phyloP scores from a whole-genome alignment of 163 green algal species.

The Coccomyxa subellipsoidea region DNA sequence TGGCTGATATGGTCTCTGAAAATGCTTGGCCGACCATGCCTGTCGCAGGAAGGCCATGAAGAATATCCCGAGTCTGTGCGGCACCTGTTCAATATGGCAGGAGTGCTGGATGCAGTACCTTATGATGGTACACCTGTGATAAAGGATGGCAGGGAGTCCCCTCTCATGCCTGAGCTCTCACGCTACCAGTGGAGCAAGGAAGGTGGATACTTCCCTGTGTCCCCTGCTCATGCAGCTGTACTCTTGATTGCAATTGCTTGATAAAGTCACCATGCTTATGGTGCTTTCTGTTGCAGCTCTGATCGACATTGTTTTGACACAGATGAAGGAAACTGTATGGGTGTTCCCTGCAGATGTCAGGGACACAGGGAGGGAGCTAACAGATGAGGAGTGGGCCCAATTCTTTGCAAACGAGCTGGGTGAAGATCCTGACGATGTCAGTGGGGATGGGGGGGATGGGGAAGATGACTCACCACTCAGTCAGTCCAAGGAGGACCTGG shows the following conservation, averaged over 20 bases:
- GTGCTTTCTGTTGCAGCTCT: too few species aligned
- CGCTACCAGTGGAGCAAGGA: background rate
- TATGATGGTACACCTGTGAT: background rate
- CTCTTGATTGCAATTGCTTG: too few species aligned
- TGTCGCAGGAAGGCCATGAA: background rate
- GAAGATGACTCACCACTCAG: background rate
- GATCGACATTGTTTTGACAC: too few species aligned
- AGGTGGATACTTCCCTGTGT: too few species aligned
- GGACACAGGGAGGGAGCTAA: background rate
- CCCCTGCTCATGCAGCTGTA: too few species aligned
- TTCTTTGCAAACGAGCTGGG: background rate
- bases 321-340: too few species aligned
- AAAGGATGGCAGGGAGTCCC: background rate
- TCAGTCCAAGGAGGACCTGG: background rate
- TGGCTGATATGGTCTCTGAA: background rate
- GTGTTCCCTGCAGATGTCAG: conserved; percentile 4
- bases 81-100: conserved; percentile 1
- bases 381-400: background rate
- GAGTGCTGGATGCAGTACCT: conserved; percentile 9
- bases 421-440: background rate
- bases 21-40: background rate
- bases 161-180: background rate
- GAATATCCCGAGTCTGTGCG: conserved; percentile 6
- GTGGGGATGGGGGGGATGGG: background rate
- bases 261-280: too few species aligned